Conservation (phyloP, 805 yeast species). For the Myxozyma kluyveri region DNA sequence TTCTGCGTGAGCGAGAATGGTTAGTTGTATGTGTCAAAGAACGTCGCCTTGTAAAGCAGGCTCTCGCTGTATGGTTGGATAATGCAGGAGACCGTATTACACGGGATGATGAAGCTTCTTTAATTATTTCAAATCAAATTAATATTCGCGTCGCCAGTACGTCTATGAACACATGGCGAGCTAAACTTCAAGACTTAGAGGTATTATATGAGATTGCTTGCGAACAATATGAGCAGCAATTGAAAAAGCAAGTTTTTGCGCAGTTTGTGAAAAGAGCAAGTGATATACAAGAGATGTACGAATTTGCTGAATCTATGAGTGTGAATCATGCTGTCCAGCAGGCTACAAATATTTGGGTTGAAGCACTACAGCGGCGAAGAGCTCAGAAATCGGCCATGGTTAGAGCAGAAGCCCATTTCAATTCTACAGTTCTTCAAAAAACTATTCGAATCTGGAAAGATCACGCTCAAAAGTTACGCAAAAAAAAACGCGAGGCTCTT, state of each 20-base stretch:
- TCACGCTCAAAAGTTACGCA: not conserved
- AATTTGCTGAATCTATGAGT: not conserved
- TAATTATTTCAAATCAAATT: constrained; percentile 2
- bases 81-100: constrained; percentile 1
- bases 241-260: not conserved
- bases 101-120: constrained; percentile 2
- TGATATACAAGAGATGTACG: not conserved
- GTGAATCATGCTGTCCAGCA: not conserved
- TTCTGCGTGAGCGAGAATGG: constrained; percentile 11
- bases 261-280: not conserved
- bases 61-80: constrained; percentile 9
- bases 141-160: constrained; percentile 9
- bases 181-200: not conserved
- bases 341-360: not conserved
- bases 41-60: constrained; percentile 1
- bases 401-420: not conserved
- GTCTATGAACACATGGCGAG: constrained; percentile 6
- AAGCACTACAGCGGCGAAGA: not conserved
- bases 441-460: constrained; percentile 7
- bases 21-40: constrained; percentile 8
- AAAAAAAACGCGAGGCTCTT: not conserved
- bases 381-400: not conserved
- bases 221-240: not conserved
- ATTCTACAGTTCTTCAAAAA: too few species aligned
- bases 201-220: constrained; percentile 2